Base-by-base conservation (phyloP, 768 basidiomycete species). In the Pisolithus marmoratus region DNA sequence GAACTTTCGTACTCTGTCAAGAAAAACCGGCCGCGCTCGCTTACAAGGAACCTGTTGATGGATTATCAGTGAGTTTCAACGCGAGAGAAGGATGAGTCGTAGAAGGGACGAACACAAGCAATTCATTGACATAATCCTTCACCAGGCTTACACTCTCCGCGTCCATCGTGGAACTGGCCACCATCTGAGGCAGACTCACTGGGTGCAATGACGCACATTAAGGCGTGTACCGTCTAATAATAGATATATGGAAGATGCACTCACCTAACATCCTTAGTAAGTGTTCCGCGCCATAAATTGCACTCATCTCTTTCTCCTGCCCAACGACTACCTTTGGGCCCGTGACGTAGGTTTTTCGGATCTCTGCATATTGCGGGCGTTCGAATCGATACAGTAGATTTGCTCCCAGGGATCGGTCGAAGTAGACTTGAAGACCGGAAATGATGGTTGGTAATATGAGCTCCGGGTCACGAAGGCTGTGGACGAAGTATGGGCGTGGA, bases 381-480 rank as follows among this genome's bases (percentile, higher is more conserved):
- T 99, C 95, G 58, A 95, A 94, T 19, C 93, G 85, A 63, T 98
- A 99, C 4, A 98, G 77, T 24, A 99, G 78, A 67, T 90, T 94
- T 51, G 87, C 82, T 5, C 95, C 89, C 2, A 91, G 78, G 0
- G 92, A 85, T 29, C 90, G 87, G 68, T 99, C 92, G 63, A 99
- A 99, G 72, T 99, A 98, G 42, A 88, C 78, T 46, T 84, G 81
- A 11, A 98, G 75, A 1, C 95, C 95, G 2, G 88, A 82, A 40
- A 91, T 74, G 51, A 96, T 84, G 5, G 93, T 94, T 17, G 85
- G 83, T 8, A 89, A 73, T 9, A 95, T 72, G 3, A 84, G 72
- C 8, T 74, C 72, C 0, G 89, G 85, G 50, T 90, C 84, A 44
- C 84, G 84, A 34, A 88, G 69, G 51, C 85, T 89, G 56, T 34